These are phyloP conservation scores for Periconia macrospinosa DNA, from an alignment of 2,329 filamentous ascomycete species.

Conservation along the genomic window DNA sequence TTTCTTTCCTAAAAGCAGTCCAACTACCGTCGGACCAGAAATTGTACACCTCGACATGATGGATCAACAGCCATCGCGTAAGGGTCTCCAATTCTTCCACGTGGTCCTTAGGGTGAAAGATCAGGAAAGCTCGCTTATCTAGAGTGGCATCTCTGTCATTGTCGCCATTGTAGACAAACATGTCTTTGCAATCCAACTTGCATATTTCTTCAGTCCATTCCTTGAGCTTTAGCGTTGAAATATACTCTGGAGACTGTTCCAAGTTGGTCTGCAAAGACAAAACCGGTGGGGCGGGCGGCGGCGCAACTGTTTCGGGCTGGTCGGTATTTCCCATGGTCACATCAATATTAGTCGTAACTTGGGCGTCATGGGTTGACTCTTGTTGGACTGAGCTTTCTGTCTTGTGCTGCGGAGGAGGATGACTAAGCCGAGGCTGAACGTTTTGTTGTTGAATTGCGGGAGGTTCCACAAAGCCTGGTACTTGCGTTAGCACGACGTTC, in stretches of 20 bases:
- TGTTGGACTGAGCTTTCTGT: no score
- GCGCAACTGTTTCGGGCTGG: no score
- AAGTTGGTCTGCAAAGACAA: no score
- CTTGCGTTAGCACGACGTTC: neutral
- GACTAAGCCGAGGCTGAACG: neutral
- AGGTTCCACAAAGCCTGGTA: neutral
- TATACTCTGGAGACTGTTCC: neutral
- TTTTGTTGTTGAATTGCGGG: neutral
- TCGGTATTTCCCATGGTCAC: no score
- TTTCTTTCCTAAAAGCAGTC: slow-evolving; percentile 24
- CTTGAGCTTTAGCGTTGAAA: slow-evolving; percentile 11
- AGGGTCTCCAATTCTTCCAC: slow-evolving; percentile 31
- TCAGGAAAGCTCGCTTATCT: slow-evolving; percentile 27
- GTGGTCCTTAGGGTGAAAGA: slow-evolving; percentile 32
- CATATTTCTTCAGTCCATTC: slow-evolving; percentile 16
- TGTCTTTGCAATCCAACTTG: slow-evolving; percentile 22
- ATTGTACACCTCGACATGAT: slow-evolving; percentile 30
- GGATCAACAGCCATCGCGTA: slow-evolving; percentile 33
- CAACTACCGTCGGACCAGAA: slow-evolving; percentile 28
- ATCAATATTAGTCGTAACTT: no score
- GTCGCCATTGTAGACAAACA: slow-evolving; percentile 24
- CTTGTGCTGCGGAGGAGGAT: neutral
- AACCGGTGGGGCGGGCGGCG: no score
- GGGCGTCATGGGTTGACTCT: no score
- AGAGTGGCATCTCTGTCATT: slow-evolving; percentile 8